phyloP scores from a whole-genome alignment of 768 basidiomycete species.

The Macrolepiota dolichaula region DNA sequence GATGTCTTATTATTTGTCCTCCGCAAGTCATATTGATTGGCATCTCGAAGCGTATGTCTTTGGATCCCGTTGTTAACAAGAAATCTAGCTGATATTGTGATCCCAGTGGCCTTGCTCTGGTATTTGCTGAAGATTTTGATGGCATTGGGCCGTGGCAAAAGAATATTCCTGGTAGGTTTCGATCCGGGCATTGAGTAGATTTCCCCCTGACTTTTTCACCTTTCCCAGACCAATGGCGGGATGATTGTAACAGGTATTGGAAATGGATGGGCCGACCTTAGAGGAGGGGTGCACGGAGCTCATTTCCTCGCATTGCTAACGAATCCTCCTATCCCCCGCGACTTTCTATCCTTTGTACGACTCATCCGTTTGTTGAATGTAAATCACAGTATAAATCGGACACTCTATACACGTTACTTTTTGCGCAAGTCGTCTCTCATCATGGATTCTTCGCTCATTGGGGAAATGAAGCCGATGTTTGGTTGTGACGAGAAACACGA shows the following conservation, averaged over 20 bases:
- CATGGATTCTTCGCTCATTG: too few species aligned
- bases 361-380: not conserved
- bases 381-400: not conserved
- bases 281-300: not conserved
- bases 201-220: not conserved
- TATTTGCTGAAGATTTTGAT: slow-evolving; percentile 13
- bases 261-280: not conserved
- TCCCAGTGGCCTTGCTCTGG: slow-evolving; percentile 13
- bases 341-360: not conserved
- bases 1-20: not conserved
- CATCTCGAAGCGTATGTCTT: slow-evolving; percentile 13
- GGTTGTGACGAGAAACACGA: too few species aligned
- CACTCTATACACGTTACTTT: too few species aligned
- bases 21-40: slow-evolving; percentile 16
- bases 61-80: not conserved
- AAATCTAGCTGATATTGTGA: not conserved
- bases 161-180: not conserved
- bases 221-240: not conserved
- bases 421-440: too few species aligned
- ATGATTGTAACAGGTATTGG: not conserved
- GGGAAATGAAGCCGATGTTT: too few species aligned
- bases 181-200: not conserved
- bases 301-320: too few species aligned
- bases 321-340: not conserved
- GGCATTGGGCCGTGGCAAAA: not conserved